phyloP scores from a whole-genome alignment of 1,139 yeast genomes.

The Yamadazyma triangularis region DNA sequence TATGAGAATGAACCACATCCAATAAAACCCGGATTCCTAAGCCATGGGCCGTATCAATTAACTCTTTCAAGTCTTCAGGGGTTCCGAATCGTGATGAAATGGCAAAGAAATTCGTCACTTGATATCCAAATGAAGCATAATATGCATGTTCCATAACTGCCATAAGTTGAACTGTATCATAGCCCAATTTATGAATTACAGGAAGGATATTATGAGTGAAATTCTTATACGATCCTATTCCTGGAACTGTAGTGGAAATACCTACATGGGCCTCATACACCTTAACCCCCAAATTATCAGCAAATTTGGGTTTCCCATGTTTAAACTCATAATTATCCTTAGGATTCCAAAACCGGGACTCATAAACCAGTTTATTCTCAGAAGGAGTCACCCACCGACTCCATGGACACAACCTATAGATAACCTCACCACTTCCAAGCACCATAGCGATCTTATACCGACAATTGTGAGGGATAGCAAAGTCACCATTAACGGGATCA shows the following conservation, averaged over 20 bases:
- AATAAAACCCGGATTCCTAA: slow-evolving; percentile 81
- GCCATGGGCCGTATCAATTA: slow-evolving; percentile 88
- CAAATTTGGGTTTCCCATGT: slow-evolving; percentile 54
- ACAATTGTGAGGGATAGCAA: slow-evolving; percentile 77
- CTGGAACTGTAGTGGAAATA: slow-evolving; percentile 86
- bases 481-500: slow-evolving; percentile 50
- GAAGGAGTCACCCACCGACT: slow-evolving; percentile 77
- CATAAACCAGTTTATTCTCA: slow-evolving; percentile 45
- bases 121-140: slow-evolving; percentile 96
- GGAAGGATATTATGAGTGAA: slow-evolving; percentile 80
- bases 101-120: slow-evolving; percentile 90
- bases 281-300: slow-evolving; percentile 51
- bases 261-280: slow-evolving; percentile 97
- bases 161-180: slow-evolving; percentile 92
- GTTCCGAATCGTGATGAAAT: slow-evolving; percentile 86
- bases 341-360: slow-evolving; percentile 94
- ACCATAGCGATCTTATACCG: slow-evolving; percentile 70
- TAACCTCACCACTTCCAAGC: slow-evolving; percentile 60
- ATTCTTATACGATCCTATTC: slow-evolving; percentile 78
- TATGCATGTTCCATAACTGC: slow-evolving; percentile 99
- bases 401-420: slow-evolving; percentile 91
- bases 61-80: slow-evolving; percentile 89
- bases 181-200: slow-evolving; percentile 77
- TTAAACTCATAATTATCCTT: slow-evolving; percentile 52
- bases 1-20: slow-evolving; percentile 95